Evolutionary conservation across 495 filamentous ascomycete genomes (phyloP), one percentile per base, ranked within the genome.

Genomic region (Penicillium bovifimosum): DNA sequence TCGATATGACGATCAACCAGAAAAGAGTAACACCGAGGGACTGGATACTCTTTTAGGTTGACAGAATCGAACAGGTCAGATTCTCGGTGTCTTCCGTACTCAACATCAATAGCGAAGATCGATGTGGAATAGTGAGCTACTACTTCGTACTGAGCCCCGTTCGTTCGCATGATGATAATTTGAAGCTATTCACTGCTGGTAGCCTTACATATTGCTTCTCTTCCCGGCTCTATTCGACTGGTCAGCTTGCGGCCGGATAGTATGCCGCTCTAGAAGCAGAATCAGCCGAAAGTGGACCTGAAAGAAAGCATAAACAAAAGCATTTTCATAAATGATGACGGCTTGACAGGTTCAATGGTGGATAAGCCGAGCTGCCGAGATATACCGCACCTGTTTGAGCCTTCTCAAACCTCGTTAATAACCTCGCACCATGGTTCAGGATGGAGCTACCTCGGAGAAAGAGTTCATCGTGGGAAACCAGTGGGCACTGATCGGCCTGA

Each of bases 401-500:
- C n/a, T 42, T 42, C n/a, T 27, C 8, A 28, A 11, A n/a, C 24
- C 9, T 29, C 14, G 14, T 28, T 44, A 45, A 45, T 33, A 33
- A 17, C 1, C 11, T 0, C 16, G 46, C 3, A 28, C 48, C 39
- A 50, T 50, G 39, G 48, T 50, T 50, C 47, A 44, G 14, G 41
- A 26, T 36, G 34, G 34, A 36, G 34, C 34, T 36, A n/a, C 13
- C 34, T 56, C 28, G 52, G 45, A 42, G 36, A 58, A 50, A 39
- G 9, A 29, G 61, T 55, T 58, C 52, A 53, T 59, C 54, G 47
- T 6, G 26, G 40, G 39, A 52, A 59, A 59, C 53, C 53, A 41
- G 59, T 65, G 62, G 60, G 46, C 59, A 58, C 56, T 42, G 61
- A 64, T 64, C 61, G 61, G 55, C 61, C 52, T 50, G 18, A 52